phyloP scores from a whole-genome alignment of 768 basidiomycete genomes.

The Boletus rufocinnamomeus region DNA sequence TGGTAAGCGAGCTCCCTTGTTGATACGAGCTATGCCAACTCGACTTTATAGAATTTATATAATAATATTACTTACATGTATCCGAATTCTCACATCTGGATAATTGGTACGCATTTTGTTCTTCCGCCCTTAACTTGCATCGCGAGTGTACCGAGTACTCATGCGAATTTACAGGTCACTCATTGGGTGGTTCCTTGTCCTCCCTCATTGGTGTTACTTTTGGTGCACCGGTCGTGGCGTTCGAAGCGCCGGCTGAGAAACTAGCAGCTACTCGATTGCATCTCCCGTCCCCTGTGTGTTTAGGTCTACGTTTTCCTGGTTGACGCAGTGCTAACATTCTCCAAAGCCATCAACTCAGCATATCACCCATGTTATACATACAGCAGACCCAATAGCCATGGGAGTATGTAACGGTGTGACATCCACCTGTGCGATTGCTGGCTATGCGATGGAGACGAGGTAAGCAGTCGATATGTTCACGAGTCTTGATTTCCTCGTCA shows the following conservation, averaged over 20 bases:
- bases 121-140: neutral
- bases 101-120: conserved; percentile 53
- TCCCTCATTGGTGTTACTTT: conserved; percentile 87
- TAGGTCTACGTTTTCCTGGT: neutral
- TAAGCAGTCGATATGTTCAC: conserved; percentile 23
- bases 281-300: conserved; percentile 77
- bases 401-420: conserved; percentile 76
- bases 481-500: neutral
- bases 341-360: conserved; percentile 67
- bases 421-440: conserved; percentile 78
- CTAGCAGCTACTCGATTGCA: conserved; percentile 76
- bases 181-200: conserved; percentile 84
- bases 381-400: conserved; percentile 92
- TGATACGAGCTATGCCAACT: neutral
- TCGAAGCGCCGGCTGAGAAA: conserved; percentile 81
- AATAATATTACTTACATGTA: conserved; percentile 92
- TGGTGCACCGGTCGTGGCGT: conserved; percentile 88
- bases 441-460: conserved; percentile 82
- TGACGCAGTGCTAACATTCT: conserved; percentile 2
- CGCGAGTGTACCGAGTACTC: neutral
- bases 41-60: conserved; percentile 70
- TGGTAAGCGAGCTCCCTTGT: conserved; percentile 49
- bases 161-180: conserved; percentile 48
- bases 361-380: conserved; percentile 89
- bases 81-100: conserved; percentile 87